Evolutionary conservation across 2,329 filamentous ascomycete species (phyloP), one percentile per base, ranked within the genome.

Genomic region (Paramyrothecium sp.): DNA sequence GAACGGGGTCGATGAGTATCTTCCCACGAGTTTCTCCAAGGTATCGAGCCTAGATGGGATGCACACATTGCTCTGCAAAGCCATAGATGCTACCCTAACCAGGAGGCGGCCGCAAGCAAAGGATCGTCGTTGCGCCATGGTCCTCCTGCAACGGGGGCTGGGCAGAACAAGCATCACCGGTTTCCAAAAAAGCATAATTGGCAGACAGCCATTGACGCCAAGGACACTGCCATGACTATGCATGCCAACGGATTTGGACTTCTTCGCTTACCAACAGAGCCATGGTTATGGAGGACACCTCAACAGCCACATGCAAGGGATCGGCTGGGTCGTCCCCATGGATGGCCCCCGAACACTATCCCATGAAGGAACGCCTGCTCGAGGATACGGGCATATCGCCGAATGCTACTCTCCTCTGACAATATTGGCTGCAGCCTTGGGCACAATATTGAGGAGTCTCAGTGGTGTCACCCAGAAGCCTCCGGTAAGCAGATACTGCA

Each of bases 401-500:
- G 54, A 63, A 67, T 3, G 64, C 65, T 0, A 54, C 61, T 13
- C 55, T 73, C 2, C 57, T 76, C n/a, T 3, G 70, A 75, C 1
- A 74, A 76, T 46, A 59, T 76, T 10, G 73, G 67, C 30, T 73
- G 74, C 7, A 66, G 66, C 3, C 55, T 71, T 3, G 73, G 74
- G 0, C 71, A 75, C 50, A 71, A 76, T 51, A 56, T 75, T 4
- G 63, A 63, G 16, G 68, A 70, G 33, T 74, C 75, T 23, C 54
- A 61, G 2, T 59, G 62, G 0, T 73, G 75, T 51, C 72, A 73
- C 58, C 73, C 76, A 0, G 53, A 71, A 1, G 63, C 69, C 0
- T 72, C 74, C 0, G 80, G 80, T 2, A 67, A 71, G 3, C 63
- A 83, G 2, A 64, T 84, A 1, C 67, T 84, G 0, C 79, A 85